A percentile compares a stretch with the other conserved stretches of the same genome.
phyloP scores from a whole-genome alignment of 2,329 filamentous ascomycete genomes.

The Talaromyces sp. region DNA sequence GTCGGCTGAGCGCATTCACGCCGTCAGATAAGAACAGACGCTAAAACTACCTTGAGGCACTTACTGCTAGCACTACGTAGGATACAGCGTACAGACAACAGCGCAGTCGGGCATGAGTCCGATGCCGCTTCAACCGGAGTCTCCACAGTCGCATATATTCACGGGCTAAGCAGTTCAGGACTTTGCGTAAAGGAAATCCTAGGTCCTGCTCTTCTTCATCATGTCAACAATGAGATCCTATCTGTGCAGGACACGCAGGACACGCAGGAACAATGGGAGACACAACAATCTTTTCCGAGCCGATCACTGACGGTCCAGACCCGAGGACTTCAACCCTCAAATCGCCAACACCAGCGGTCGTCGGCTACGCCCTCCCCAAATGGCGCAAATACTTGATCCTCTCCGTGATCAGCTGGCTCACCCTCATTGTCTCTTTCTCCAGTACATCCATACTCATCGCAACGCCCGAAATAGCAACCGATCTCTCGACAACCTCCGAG shows the following conservation, averaged over 20 bases:
- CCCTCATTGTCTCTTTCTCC: slow-evolving; percentile 41
- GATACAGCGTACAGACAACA: no score
- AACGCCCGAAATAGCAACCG: slow-evolving; percentile 37
- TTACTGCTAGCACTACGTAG: neutral
- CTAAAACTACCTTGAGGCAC: neutral
- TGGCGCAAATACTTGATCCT: slow-evolving; percentile 43
- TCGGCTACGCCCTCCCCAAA: slow-evolving; percentile 20
- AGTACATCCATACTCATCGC: slow-evolving; percentile 42
- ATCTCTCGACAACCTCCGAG: slow-evolving; percentile 36
- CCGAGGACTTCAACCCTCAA: neutral
- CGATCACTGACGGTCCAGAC: neutral
- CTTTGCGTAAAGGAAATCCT: neutral
- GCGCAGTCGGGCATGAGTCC: neutral
- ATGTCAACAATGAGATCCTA: neutral
- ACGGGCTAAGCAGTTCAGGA: neutral
- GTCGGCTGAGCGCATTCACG: no score
- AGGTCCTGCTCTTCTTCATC: neutral
- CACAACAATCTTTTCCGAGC: neutral
- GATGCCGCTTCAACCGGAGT: neutral
- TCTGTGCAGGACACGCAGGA: neutral
- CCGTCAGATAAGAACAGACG: neutral
- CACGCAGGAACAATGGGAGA: neutral
- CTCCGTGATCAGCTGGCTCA: slow-evolving; percentile 42
- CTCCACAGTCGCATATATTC: neutral
- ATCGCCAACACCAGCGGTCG: neutral